Percentiles rank a stretch among this genome's conserved stretches.
Conservation (phyloP, 1,284 basidiomycete species). For the Cutaneotrichosporon sp. region DNA sequence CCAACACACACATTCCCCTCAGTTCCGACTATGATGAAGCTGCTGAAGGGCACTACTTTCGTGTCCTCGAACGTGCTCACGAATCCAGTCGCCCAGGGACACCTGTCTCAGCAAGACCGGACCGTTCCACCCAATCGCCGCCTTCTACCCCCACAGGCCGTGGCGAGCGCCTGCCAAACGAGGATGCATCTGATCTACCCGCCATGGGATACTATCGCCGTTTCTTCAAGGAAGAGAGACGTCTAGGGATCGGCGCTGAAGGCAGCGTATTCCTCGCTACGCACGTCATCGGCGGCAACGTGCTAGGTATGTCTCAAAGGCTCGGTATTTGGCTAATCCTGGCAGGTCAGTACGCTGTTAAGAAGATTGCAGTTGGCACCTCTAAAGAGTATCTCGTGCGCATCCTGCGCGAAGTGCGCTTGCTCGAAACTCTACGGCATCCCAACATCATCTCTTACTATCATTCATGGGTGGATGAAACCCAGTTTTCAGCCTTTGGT, state of each 20-base stretch:
- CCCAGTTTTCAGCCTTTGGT: conserved; percentile 77
- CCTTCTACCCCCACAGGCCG: conserved; percentile 4
- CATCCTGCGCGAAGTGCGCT: conserved; percentile 76
- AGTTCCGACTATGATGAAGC: neutral
- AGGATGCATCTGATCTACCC: conserved; percentile 32
- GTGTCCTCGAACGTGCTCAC: conserved; percentile 47
- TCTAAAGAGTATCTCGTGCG: conserved; percentile 77
- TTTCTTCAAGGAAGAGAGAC: conserved; percentile 83
- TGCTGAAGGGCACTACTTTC: conserved; percentile 37
- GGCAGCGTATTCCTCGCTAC: conserved; percentile 68
- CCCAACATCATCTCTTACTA: conserved; percentile 93
- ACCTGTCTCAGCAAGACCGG: conserved; percentile 20
- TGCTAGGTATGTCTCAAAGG: conserved; percentile 28
- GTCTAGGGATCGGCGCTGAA: conserved; percentile 87
- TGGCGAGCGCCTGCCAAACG: conserved; percentile 20
- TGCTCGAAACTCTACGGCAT: conserved; percentile 82
- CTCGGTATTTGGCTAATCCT: conserved; percentile 27
- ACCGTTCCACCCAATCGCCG: conserved; percentile 52
- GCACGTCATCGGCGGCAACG: conserved; percentile 43
- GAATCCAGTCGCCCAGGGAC: conserved; percentile 44
- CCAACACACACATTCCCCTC: neutral
- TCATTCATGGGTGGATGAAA: conserved; percentile 87
- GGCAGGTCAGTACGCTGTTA: conserved; percentile 70
- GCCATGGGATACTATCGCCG: conserved; percentile 59
- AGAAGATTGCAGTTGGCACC: conserved; percentile 90